These are phyloP conservation scores for Gymnopilus junonius DNA, from an alignment of 768 basidiomycete species.

Conservation along the genomic window DNA sequence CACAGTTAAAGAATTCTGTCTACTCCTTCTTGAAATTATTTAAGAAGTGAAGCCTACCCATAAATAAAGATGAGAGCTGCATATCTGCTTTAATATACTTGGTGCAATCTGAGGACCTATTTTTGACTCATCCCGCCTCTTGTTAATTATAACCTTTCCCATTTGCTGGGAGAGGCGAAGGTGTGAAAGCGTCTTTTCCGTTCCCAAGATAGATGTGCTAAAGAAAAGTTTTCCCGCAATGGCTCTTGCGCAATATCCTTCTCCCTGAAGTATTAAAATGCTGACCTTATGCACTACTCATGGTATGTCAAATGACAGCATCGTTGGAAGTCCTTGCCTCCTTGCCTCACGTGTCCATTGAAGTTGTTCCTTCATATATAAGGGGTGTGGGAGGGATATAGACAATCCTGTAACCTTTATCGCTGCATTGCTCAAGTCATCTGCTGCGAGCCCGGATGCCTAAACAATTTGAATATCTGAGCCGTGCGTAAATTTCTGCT, in stretches of 20 bases:
- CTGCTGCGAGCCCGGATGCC: constrained; percentile 19
- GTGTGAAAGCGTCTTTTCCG: neutral
- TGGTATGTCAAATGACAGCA: neutral
- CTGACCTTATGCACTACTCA: neutral
- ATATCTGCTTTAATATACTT: neutral
- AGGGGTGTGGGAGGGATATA: neutral
- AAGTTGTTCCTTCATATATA: neutral
- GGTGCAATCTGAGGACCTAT: too few species aligned
- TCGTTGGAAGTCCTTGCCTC: neutral
- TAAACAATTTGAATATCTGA: constrained; percentile 42
- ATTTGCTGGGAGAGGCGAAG: neutral
- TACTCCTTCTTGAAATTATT: constrained; percentile 38
- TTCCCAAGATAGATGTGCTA: neutral
- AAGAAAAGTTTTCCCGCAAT: neutral
- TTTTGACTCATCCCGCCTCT: neutral
- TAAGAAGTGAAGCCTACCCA: neutral
- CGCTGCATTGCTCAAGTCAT: neutral
- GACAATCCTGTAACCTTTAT: neutral
- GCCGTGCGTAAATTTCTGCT: constrained; percentile 28
- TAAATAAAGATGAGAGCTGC: neutral
- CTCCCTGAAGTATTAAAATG: neutral
- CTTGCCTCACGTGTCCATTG: neutral
- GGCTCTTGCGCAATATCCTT: neutral
- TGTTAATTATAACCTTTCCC: neutral
- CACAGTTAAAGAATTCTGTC: constrained; percentile 56